These are phyloP conservation scores for Hydrangea macrophylla DNA, from an alignment of 148 eudicot species.

Conservation along the genomic window DNA sequence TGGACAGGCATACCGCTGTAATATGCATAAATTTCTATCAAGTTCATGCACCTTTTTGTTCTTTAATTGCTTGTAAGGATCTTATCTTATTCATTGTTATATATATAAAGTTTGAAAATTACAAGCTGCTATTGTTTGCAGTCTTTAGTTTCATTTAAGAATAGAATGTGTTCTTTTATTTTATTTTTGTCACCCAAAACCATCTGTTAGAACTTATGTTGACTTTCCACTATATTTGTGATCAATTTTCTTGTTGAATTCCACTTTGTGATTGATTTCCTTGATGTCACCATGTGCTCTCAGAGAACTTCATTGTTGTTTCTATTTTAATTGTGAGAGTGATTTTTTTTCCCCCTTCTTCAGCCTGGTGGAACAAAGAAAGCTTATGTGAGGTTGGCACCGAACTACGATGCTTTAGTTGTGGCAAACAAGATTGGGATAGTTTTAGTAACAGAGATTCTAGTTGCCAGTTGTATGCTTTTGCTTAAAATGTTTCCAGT, in stretches of 20 bases:
- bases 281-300: neutral
- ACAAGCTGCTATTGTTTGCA: too few species aligned
- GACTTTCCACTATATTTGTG: neutral
- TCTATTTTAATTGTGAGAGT: neutral
- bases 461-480: constrained; percentile 1
- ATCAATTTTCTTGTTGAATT: neutral
- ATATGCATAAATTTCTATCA: neutral
- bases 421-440: constrained; percentile 36
- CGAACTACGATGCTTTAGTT: constrained; percentile 36
- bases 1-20: neutral
- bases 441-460: neutral
- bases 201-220: neutral
- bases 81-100: too few species aligned
- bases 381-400: constrained; percentile 37
- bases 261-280: neutral
- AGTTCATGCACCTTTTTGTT: neutral
- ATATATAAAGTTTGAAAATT: too few species aligned
- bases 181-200: neutral
- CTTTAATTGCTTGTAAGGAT: neutral
- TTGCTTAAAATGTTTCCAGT: neutral
- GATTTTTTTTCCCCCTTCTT: neutral
- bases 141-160: too few species aligned
- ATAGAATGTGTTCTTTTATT: too few species aligned
- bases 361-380: constrained; percentile 37
- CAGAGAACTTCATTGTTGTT: too few species aligned